Conservation (phyloP, 805 yeast genomes). For the Kuraishia floccosa region DNA sequence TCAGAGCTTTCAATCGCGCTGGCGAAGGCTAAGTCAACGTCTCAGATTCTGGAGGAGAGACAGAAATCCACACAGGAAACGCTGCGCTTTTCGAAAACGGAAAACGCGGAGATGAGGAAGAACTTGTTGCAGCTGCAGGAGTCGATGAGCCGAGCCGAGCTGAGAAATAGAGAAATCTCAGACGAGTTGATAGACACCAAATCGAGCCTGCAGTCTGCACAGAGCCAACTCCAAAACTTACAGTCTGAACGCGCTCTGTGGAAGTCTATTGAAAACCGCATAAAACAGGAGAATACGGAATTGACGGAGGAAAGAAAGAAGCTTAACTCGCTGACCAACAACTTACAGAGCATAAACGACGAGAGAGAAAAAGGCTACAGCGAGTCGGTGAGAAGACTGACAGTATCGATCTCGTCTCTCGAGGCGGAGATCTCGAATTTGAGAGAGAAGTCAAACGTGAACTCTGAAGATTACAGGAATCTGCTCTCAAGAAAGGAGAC, state of each 20-base stretch:
- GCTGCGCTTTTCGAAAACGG: slow-evolving; percentile 27
- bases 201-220: slow-evolving; percentile 28
- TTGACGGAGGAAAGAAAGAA: slow-evolving; percentile 48
- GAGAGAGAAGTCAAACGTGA: slow-evolving; percentile 34
- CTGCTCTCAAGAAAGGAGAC: slow-evolving; percentile 41
- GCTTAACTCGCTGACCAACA: slow-evolving; percentile 43
- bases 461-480: slow-evolving; percentile 38
- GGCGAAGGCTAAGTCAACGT: slow-evolving; percentile 43
- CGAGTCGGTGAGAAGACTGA: slow-evolving; percentile 37
- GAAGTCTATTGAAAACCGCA: slow-evolving; percentile 33
- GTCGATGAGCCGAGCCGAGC: slow-evolving; percentile 33
- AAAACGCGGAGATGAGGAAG: slow-evolving; percentile 30
- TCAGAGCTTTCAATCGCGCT: slow-evolving; percentile 31
- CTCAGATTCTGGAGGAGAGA: slow-evolving; percentile 42
- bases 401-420: slow-evolving; percentile 35
- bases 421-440: slow-evolving; percentile 31
- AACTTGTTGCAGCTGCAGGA: slow-evolving; percentile 28
- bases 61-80: slow-evolving; percentile 26
- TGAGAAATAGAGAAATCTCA: slow-evolving; percentile 30
- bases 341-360: slow-evolving; percentile 46
- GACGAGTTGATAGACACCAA: slow-evolving; percentile 48
- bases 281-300: slow-evolving; percentile 39
- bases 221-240: slow-evolving; percentile 33
- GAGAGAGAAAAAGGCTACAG: slow-evolving; percentile 46
- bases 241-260: slow-evolving; percentile 44